phyloP scores from a whole-genome alignment of 768 basidiomycete genomes.

The Neoboletus subvelutipes region DNA sequence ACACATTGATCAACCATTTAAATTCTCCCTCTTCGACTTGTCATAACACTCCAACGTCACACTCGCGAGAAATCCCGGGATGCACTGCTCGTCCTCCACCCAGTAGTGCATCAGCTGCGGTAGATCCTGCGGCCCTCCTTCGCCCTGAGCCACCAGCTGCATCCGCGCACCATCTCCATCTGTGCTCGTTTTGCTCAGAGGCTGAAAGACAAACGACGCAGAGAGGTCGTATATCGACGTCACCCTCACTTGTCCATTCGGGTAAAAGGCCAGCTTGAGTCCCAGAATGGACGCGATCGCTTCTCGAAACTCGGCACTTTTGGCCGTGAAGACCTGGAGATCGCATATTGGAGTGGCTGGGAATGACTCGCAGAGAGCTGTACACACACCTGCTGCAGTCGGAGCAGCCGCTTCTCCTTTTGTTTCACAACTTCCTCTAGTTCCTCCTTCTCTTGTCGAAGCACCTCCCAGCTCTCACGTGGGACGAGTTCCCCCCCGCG shows the following conservation, averaged over 20 bases:
- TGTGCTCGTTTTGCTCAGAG: slow-evolving; percentile 39
- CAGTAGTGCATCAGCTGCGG: slow-evolving; percentile 79
- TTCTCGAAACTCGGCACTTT: slow-evolving; percentile 89
- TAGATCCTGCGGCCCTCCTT: slow-evolving; percentile 72
- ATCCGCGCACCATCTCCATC: slow-evolving; percentile 50
- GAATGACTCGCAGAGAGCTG: neutral
- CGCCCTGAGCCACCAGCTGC: slow-evolving; percentile 73
- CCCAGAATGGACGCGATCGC: slow-evolving; percentile 88
- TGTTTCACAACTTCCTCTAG: slow-evolving; percentile 64
- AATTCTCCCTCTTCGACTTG: slow-evolving; percentile 50
- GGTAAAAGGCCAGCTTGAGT: slow-evolving; percentile 88
- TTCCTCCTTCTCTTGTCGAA: slow-evolving; percentile 66
- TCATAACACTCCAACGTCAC: slow-evolving; percentile 89
- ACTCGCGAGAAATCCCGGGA: slow-evolving; percentile 87
- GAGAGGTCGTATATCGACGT: slow-evolving; percentile 88
- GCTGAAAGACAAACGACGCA: slow-evolving; percentile 86
- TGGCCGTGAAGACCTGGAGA: slow-evolving; percentile 74
- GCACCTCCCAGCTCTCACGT: slow-evolving; percentile 74
- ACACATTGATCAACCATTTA: neutral
- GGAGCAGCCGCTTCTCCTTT: slow-evolving; percentile 77
- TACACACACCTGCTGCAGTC: slow-evolving; percentile 78
- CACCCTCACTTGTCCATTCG: slow-evolving; percentile 85
- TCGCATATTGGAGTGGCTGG: no score
- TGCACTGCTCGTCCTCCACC: slow-evolving; percentile 83
- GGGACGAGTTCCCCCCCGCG: slow-evolving; percentile 52